phyloP scores from a whole-genome alignment of 306 rosid genomes.

The Lathyrus tuberosus region DNA sequence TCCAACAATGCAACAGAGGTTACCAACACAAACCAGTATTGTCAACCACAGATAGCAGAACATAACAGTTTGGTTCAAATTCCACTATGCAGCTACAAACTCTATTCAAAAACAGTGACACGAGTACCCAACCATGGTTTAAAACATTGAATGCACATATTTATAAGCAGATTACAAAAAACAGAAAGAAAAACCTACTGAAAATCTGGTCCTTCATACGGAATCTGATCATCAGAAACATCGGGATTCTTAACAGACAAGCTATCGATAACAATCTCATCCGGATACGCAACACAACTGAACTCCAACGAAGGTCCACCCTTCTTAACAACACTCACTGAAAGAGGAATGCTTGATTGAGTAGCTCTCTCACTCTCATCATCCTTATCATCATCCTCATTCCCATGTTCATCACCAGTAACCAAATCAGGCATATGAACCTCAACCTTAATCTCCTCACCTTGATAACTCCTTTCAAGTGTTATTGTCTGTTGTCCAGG shows the following conservation, averaged over 20 bases:
- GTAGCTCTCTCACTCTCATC: conserved; percentile 48
- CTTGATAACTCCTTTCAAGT: conserved; percentile 74
- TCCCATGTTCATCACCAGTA: conserved; percentile 54
- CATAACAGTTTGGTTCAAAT: not conserved
- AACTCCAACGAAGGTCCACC: conserved; percentile 69
- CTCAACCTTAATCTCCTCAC: conserved; percentile 74
- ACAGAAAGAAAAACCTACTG: conserved; percentile 49
- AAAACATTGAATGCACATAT: not conserved
- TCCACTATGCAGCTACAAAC: not conserved
- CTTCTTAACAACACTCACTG: conserved; percentile 71
- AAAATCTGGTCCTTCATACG: conserved; percentile 94
- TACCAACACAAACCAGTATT: not conserved
- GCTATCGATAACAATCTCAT: conserved; percentile 74
- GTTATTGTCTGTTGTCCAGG: conserved; percentile 64
- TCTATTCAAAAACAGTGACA: not conserved
- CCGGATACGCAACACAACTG: conserved; percentile 68
- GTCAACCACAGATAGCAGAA: not conserved
- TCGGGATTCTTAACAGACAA: conserved; percentile 71
- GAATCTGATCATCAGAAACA: conserved; percentile 63
- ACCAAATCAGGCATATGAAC: conserved; percentile 93
- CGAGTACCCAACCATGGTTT: not conserved
- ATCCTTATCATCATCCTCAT: conserved; percentile 37
- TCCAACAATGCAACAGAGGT: not conserved
- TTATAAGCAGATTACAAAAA: not conserved
- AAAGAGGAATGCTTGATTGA: conserved; percentile 74